Conservation (phyloP, 1,284 basidiomycete genomes). For the Ustilago cynodontis region DNA sequence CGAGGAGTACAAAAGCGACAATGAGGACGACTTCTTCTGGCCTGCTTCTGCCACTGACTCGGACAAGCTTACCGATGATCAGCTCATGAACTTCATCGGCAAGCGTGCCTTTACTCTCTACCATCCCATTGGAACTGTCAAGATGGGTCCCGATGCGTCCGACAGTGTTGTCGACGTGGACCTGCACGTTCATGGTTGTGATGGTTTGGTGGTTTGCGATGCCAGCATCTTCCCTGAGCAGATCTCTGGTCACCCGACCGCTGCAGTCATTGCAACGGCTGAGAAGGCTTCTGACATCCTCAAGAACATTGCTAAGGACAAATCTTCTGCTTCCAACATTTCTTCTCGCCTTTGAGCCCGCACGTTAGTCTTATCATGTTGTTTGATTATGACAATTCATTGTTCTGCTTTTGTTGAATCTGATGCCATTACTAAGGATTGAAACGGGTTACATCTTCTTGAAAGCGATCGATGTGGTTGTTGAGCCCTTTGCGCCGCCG, state of each 20-base stretch:
- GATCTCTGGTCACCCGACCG: slow-evolving; percentile 58
- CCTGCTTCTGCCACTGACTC: slow-evolving; percentile 53
- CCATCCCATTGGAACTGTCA: slow-evolving; percentile 74
- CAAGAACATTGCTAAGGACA: slow-evolving; percentile 29
- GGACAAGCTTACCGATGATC: slow-evolving; percentile 54
- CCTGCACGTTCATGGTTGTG: slow-evolving; percentile 48
- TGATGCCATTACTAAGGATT: slow-evolving; percentile 5
- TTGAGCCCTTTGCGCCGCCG: slow-evolving; percentile 57
- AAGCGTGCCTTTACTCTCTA: slow-evolving; percentile 76
- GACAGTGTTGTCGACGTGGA: slow-evolving; percentile 53
- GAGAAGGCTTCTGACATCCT: slow-evolving; percentile 52
- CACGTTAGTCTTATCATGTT: background rate
- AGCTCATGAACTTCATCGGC: slow-evolving; percentile 70
- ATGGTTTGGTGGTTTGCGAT: slow-evolving; percentile 58
- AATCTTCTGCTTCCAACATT: slow-evolving; percentile 17
- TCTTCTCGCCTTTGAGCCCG: slow-evolving; percentile 28
- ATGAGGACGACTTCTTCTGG: slow-evolving; percentile 51
- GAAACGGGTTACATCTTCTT: slow-evolving; percentile 8
- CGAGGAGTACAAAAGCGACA: slow-evolving; percentile 43
- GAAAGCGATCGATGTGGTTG: slow-evolving; percentile 59
- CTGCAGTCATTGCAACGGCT: slow-evolving; percentile 49
- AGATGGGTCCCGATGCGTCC: slow-evolving; percentile 35
- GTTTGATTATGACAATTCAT: background rate
- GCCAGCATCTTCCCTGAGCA: slow-evolving; percentile 60
- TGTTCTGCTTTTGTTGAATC: background rate